Conservation (phyloP, 352 stramenopile species). For the Phytopythium aichiense region DNA sequence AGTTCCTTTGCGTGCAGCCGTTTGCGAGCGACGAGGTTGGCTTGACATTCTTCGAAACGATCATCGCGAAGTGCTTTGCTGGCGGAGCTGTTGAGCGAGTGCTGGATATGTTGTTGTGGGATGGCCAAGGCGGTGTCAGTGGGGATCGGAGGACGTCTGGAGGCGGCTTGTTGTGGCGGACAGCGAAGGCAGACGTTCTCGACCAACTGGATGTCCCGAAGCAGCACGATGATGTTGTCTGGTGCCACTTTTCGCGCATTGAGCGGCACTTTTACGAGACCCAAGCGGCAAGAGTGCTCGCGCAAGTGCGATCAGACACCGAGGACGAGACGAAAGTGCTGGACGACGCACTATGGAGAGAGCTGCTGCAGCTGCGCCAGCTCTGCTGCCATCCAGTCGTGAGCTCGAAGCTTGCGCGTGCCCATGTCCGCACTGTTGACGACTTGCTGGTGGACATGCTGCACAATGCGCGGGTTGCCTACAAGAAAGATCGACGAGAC, state of each 20-base stretch:
- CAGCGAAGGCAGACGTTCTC: conserved; percentile 63
- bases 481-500: background rate
- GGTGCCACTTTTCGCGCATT: conserved; percentile 67
- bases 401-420: background rate
- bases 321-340: conserved; percentile 16
- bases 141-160: conserved; percentile 4
- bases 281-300: conserved; percentile 1
- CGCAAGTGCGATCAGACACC: background rate
- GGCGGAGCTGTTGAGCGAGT: conserved; percentile 34
- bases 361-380: conserved; percentile 80
- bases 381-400: conserved; percentile 86
- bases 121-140: conserved; percentile 3
- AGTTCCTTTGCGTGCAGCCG: conserved; percentile 53
- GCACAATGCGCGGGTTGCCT: background rate
- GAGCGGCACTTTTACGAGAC: conserved; percentile 71
- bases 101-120: conserved; percentile 45
- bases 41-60: background rate
- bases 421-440: conserved; percentile 52
- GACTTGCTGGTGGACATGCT: conserved; percentile 21
- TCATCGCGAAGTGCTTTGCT: background rate
- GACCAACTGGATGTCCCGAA: conserved; percentile 1
- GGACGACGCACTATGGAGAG: conserved; percentile 46
- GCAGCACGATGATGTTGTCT: conserved; percentile 56
- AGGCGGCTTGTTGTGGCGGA: conserved; percentile 68
- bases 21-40: background rate